These are phyloP conservation scores for Lactarius vividus DNA, from an alignment of 768 basidiomycete genomes.

Conservation along the genomic window DNA sequence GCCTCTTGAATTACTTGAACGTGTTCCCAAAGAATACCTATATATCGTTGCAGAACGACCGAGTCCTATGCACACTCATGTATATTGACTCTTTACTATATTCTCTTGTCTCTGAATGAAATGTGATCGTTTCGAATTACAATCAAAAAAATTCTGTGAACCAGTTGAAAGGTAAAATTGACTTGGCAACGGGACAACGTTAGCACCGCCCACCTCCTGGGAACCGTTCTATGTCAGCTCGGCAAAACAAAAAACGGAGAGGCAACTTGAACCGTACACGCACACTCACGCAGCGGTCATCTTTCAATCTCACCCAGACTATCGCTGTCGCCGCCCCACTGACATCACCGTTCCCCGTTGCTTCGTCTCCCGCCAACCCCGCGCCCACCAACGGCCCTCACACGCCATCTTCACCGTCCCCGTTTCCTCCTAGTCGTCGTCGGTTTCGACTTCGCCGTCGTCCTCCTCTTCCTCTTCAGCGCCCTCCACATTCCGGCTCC, in stretches of 20 bases:
- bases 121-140: not conserved
- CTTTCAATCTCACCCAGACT: not conserved
- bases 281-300: conserved; percentile 45
- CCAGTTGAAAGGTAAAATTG: not conserved
- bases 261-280: conserved; percentile 58
- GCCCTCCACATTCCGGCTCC: not conserved
- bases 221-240: conserved; percentile 47
- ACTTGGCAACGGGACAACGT: not conserved
- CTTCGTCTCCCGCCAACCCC: conserved; percentile 1
- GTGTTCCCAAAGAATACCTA: not conserved
- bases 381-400: conserved; percentile 35
- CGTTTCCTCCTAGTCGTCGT: not conserved
- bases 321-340: not conserved
- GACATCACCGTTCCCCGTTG: conserved; percentile 7
- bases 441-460: conserved; percentile 8
- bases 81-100: conserved; percentile 6
- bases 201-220: conserved; percentile 5
- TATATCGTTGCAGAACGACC: not conserved
- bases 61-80: not conserved
- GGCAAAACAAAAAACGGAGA: conserved; percentile 64
- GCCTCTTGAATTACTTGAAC: not conserved
- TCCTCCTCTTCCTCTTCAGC: not conserved
- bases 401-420: conserved; percentile 35
- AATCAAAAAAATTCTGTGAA: not conserved
- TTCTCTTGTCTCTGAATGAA: not conserved